These are phyloP conservation scores for Naganishia vaughanmartiniae DNA, from an alignment of 768 basidiomycete genomes.

Conservation along the genomic window DNA sequence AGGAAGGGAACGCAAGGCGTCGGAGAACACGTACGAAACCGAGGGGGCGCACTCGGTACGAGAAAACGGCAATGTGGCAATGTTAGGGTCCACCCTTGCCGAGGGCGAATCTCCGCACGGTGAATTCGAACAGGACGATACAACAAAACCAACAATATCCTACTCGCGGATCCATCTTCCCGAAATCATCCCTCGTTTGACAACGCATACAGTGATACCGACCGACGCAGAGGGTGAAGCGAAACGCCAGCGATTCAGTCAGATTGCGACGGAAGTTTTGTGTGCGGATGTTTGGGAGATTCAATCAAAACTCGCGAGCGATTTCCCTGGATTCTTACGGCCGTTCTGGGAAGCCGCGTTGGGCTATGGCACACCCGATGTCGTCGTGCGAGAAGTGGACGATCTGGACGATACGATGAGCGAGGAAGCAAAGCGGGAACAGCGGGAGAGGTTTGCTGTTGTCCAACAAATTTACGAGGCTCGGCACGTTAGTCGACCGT, in stretches of 20 bases:
- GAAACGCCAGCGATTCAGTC: slow-evolving; percentile 69
- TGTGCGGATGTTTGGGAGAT: slow-evolving; percentile 95
- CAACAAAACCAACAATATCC: neutral
- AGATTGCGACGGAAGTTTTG: slow-evolving; percentile 88
- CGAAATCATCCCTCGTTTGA: slow-evolving; percentile 9
- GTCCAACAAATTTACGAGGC: slow-evolving; percentile 18
- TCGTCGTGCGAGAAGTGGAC: slow-evolving; percentile 29
- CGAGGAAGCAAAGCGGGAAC: slow-evolving; percentile 1
- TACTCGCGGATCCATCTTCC: slow-evolving; percentile 8
- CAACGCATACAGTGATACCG: slow-evolving; percentile 8
- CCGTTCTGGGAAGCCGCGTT: slow-evolving; percentile 84
- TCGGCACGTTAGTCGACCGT: slow-evolving; percentile 59
- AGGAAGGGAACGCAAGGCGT: neutral
- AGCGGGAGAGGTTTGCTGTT: neutral
- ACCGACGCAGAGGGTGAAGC: slow-evolving; percentile 10
- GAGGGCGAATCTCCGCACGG: too few relatives aligned
- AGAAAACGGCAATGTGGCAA: neutral
- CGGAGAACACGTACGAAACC: neutral
- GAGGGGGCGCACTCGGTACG: neutral
- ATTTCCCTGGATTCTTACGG: slow-evolving; percentile 67
- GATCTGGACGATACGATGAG: neutral
- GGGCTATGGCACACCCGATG: slow-evolving; percentile 29
- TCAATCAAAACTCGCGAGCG: slow-evolving; percentile 77
- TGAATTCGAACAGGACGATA: neutral
- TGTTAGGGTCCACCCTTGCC: too few relatives aligned